Evolutionary conservation across 2,329 filamentous ascomycete genomes (phyloP).

Genomic region (Sporothrix globosa): DNA sequence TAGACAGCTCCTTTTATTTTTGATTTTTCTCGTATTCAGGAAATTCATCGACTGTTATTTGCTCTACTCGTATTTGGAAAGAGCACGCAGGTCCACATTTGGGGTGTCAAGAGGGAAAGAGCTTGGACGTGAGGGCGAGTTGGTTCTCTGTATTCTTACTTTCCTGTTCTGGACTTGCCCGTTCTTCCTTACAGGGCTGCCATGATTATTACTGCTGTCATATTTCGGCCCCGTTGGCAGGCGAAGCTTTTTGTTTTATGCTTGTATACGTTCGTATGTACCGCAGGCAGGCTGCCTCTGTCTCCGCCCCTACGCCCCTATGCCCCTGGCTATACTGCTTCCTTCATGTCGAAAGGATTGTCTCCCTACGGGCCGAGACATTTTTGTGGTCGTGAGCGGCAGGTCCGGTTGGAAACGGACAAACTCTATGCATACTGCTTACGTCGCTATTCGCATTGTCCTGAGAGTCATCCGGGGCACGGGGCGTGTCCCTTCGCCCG

Average conservation of each 20-base stretch:
- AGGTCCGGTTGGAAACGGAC: slow-evolving; percentile 5
- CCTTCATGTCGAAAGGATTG: neutral
- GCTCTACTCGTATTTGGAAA: slow-evolving; percentile 13
- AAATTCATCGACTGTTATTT: neutral
- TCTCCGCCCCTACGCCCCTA: neutral
- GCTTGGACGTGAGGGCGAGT: neutral
- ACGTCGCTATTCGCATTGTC: neutral
- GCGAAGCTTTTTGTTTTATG: slow-evolving; percentile 4
- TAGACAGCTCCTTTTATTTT: neutral
- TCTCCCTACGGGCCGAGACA: neutral
- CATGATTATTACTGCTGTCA: neutral
- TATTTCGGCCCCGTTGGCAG: neutral
- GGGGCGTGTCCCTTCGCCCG: too few relatives aligned
- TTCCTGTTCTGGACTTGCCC: neutral
- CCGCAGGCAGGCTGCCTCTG: neutral
- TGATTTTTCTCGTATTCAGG: slow-evolving; percentile 21
- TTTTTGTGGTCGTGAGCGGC: neutral
- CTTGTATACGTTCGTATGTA: neutral
- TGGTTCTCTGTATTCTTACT: neutral
- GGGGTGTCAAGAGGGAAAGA: slow-evolving; percentile 4
- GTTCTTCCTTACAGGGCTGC: neutral
- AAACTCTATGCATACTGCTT: neutral
- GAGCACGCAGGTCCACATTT: neutral
- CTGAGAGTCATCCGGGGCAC: too few relatives aligned
- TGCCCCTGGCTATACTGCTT: neutral